Evolutionary conservation across 2,329 filamentous ascomycete genomes (phyloP), one percentile per base, ranked within the genome.

Genomic region (Fusarium decemcellulare): DNA sequence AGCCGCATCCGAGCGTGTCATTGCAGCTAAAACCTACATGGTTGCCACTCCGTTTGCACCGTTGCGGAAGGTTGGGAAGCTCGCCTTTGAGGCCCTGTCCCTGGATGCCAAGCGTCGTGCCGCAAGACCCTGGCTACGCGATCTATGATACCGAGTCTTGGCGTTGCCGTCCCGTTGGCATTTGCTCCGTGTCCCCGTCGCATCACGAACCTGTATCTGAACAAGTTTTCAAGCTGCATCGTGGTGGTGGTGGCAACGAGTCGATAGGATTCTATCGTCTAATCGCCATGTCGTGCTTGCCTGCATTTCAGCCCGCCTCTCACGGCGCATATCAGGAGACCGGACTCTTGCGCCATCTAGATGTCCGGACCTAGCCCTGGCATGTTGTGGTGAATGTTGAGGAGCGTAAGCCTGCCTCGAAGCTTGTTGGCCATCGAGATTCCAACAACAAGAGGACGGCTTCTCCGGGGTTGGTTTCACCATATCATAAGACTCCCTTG

Each of bases 311-410:
- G 32, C 55, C 51, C 43, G 27, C 37, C 16, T 57, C 40, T 43
- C 39, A 42, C 37, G 59, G 27, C 59, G 59, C 63, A 70, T 70
- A 48, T 50, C 57, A 61, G 29, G 30, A 48, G 46, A 37, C 18
- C n/a, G 1, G 15, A 32, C 30, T 30, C 58, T 58, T 61, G 51
- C 59, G 53, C 36, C 46, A 48, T 50, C 42, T 34, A 51, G 46
- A 43, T 66, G 39, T 46, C 44, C 15, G 34, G 36, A 23, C 42
- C 52, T 11, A 46, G 32, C 18, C 34, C 32, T 48, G 30, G 40
- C 32, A 16, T 48, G 44, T 54, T 40, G 52, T 55, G 50, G 58
- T 32, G 42, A 29, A 16, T 57, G 51, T 54, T 44, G 34, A 23
- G 16, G 32, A 16, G 39, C n/a, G 15, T 4, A 51, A 39, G 40